Evolutionary conservation across 2,329 filamentous ascomycete species (phyloP).

Genomic region (Trichoderma breve): DNA sequence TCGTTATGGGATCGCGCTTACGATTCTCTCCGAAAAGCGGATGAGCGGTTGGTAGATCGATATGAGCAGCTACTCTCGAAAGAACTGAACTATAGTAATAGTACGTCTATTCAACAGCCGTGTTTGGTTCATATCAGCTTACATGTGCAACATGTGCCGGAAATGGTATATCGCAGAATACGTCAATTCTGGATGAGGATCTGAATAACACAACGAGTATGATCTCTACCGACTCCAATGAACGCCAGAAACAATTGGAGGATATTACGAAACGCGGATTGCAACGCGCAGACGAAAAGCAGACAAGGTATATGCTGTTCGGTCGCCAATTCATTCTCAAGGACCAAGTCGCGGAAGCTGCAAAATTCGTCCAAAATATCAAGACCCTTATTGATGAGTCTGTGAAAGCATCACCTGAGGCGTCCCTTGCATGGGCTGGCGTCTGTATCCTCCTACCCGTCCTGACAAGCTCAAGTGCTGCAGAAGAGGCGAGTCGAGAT

Average conservation of each 20-base stretch:
- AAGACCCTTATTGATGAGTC: background rate
- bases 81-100: background rate
- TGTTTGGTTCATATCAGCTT: background rate
- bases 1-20: background rate
- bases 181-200: background rate
- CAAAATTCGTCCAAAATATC: background rate
- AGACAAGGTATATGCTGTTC: background rate
- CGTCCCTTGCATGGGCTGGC: background rate
- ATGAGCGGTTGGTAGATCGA: background rate
- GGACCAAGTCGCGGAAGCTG: background rate
- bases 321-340: background rate
- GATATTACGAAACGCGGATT: background rate
- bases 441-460: background rate
- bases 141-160: background rate
- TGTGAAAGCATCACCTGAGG: background rate
- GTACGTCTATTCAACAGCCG: background rate
- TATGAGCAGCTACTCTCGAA: background rate
- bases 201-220: background rate
- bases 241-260: background rate
- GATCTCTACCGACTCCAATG: background rate
- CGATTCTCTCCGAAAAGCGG: background rate
- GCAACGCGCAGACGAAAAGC: background rate
- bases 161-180: background rate
- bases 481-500: background rate
- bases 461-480: background rate